Base-by-base conservation (phyloP, 768 basidiomycete genomes). In the Pulveroboletus sp. region DNA sequence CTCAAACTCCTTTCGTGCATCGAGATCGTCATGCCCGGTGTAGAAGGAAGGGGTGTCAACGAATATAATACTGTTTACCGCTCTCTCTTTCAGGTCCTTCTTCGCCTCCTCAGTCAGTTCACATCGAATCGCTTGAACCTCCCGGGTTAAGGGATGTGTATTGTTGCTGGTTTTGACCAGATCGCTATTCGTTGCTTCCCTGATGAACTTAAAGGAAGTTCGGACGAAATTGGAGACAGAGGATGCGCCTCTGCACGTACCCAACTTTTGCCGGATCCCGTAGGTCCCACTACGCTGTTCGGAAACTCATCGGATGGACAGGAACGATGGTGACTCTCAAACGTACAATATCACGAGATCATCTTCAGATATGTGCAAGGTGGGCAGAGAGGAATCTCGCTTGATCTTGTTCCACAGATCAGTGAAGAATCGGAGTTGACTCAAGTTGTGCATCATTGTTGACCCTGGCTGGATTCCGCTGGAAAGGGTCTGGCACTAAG, bases 291-390 rank as follows among this genome's bases (percentile, higher is more conserved):
- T 26, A 56, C 47, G 22, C 60, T 63, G 30, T 51, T 19, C 1
- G 9, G 32, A 5, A 9, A 17, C 1, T 16, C 29, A 16, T 32
- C 17, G 47, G 16, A 37, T 23, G 17, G 6, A 24, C 11, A 5
- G 14, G 6, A 41, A 35, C 1, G 4, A 22, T 1, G 6, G 17
- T 6, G 19, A 35, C 10, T 20, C 1, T n/a, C 13, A 14, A 5
- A 56, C 61, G 11, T 16, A 63, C 60, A 61, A 63, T 26, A 61
- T 26, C 4, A 60, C 57, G 8, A 63, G 42, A 26, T 63, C 60
- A 2, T 46, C 46, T 22, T 44, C n/a, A 22, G 49, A 56, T 50
- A 63, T 37, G 11, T 40, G 8, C 4, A 17, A 6, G 13, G 53
- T 16, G 1, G 24, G 24, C 1, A 7, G n/a, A 11, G 54, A 40